Conservation (phyloP, 257 asterid genomes). For the Cruciata laevipes region DNA sequence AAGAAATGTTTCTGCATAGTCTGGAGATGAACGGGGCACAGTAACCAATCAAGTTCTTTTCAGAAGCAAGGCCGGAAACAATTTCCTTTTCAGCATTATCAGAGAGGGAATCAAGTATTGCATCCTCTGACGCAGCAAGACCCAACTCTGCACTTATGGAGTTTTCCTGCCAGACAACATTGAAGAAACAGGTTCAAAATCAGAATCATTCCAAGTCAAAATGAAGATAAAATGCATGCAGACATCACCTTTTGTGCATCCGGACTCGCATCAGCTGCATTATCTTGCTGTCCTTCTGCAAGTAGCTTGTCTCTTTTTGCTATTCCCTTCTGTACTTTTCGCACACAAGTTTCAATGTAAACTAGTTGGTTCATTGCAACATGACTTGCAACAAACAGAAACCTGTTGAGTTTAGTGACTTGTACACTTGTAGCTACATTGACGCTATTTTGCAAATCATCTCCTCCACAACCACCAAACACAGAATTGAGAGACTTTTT, state of each 20-base stretch:
- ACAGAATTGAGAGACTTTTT: conserved; percentile 66
- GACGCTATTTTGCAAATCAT: conserved; percentile 38
- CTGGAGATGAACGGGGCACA: conserved; percentile 67
- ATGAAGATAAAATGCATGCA: background rate
- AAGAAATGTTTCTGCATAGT: conserved; percentile 73
- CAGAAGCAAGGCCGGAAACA: conserved; percentile 50
- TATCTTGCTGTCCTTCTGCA: conserved; percentile 38
- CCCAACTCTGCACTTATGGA: conserved; percentile 86
- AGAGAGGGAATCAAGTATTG: conserved; percentile 66
- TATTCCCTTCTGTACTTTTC: conserved; percentile 74
- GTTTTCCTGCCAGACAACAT: conserved; percentile 40
- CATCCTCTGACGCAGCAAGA: conserved; percentile 89
- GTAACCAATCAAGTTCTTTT: conserved; percentile 74
- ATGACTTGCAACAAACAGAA: conserved; percentile 64
- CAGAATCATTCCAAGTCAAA: background rate
- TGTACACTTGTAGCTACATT: conserved; percentile 43
- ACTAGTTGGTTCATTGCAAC: conserved; percentile 92
- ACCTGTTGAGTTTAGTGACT: conserved; percentile 66
- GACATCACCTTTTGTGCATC: conserved; percentile 49
- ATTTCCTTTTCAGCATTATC: conserved; percentile 93
- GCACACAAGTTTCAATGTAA: conserved; percentile 60
- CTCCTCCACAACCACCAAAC: conserved; percentile 38
- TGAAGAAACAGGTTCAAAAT: background rate
- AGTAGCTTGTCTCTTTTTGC: conserved; percentile 58
- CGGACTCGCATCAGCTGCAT: conserved; percentile 21